These are phyloP conservation scores for Hypholoma sublateritium DNA, from an alignment of 768 basidiomycete genomes.

Conservation along the genomic window DNA sequence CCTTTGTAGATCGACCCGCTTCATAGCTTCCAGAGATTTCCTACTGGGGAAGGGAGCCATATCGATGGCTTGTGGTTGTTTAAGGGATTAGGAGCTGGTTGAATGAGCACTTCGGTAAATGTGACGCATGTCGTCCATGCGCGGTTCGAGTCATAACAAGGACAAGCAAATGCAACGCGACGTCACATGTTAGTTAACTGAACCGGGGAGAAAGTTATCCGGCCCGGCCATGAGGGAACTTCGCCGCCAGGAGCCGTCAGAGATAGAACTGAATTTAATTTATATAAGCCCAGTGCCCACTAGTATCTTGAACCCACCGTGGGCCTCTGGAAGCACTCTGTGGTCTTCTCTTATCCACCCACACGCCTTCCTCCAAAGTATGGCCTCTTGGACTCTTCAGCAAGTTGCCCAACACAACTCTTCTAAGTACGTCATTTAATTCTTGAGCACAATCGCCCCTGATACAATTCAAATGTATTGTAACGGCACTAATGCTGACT, in stretches of 20 bases:
- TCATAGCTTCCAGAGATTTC: constrained; percentile 44
- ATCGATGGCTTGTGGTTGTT: constrained; percentile 9
- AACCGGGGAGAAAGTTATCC: background rate
- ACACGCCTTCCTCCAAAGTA: constrained; percentile 13
- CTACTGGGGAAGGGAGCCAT: constrained; percentile 45
- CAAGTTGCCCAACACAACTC: constrained; percentile 65
- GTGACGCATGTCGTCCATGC: constrained; percentile 27
- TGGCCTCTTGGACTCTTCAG: constrained; percentile 48
- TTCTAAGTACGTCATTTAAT: constrained; percentile 8
- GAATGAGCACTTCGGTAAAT: constrained; percentile 4
- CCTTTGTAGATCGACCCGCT: constrained; percentile 48
- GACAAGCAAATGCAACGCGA: constrained; percentile 52
- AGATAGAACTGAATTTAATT: too few species aligned
- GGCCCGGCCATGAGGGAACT: background rate
- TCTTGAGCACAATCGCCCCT: background rate
- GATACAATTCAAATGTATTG: background rate
- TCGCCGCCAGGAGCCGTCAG: background rate
- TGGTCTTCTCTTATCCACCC: constrained; percentile 16
- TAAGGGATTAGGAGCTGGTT: constrained; percentile 12
- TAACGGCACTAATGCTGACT: constrained; percentile 7
- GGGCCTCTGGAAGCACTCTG: background rate
- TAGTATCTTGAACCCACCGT: background rate
- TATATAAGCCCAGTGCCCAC: background rate
- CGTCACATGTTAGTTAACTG: background rate
- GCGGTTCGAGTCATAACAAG: constrained; percentile 48